Conservation (phyloP, 805 yeast species). For the Zygosaccharomyces kombuchaensis region DNA sequence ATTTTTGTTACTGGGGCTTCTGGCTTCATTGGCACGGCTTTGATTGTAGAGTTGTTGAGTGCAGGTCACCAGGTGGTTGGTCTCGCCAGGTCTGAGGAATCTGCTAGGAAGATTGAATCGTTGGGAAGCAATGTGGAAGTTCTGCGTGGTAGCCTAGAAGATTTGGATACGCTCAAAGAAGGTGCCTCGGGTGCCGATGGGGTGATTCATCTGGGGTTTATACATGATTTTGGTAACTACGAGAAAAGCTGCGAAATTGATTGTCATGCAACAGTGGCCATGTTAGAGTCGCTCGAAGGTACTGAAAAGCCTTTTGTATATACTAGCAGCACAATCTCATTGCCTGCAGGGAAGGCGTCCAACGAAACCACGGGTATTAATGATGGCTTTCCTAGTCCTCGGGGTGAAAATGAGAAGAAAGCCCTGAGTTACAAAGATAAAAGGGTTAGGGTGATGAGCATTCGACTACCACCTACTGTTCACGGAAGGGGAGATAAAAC, state of each 20-base stretch:
- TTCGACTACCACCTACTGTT: slow-evolving; percentile 36
- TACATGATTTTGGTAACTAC: slow-evolving; percentile 30
- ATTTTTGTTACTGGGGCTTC: slow-evolving; percentile 38
- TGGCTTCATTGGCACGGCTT: slow-evolving; percentile 34
- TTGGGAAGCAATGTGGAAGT: slow-evolving; percentile 26
- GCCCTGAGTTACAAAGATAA: slow-evolving; percentile 18
- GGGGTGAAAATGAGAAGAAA: slow-evolving; percentile 17
- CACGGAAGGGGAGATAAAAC: slow-evolving; percentile 34
- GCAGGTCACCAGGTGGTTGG: slow-evolving; percentile 32
- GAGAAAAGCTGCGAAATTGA: slow-evolving; percentile 24
- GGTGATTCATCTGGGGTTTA: slow-evolving; percentile 38
- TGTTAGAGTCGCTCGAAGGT: slow-evolving; percentile 30
- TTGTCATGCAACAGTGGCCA: slow-evolving; percentile 27
- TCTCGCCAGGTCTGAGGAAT: slow-evolving; percentile 33
- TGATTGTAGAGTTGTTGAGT: slow-evolving; percentile 21
- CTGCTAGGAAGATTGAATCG: slow-evolving; percentile 26
- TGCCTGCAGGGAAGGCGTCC: slow-evolving; percentile 6
- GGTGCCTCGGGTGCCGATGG: slow-evolving; percentile 35
- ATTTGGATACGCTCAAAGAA: slow-evolving; percentile 28
- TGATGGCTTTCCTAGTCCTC: not conserved
- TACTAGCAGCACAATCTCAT: slow-evolving; percentile 25
- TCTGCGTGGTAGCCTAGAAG: slow-evolving; percentile 32
- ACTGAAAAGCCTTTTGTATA: slow-evolving; percentile 30
- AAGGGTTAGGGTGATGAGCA: slow-evolving; percentile 27
- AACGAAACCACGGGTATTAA: slow-evolving; percentile 10